Percentiles rank a stretch among this genome's conserved stretches.
phyloP scores from a whole-genome alignment of 2,329 filamentous ascomycete genomes.

The Daldinia sp. region DNA sequence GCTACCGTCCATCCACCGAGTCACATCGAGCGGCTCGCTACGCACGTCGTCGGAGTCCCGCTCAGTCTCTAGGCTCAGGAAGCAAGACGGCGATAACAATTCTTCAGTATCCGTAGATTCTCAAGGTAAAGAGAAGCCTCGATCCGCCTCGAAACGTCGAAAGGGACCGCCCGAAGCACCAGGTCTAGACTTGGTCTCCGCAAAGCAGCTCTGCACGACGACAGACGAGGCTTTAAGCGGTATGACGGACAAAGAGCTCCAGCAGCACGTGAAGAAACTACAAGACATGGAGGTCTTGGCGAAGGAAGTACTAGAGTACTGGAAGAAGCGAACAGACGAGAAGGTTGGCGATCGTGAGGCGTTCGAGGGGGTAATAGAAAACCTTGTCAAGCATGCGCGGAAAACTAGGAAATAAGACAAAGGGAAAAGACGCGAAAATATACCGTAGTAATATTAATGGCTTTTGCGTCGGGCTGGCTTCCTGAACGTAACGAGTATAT shows the following conservation, averaged over 20 bases:
- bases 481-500: neutral
- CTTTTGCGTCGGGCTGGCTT: neutral
- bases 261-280: slow-evolving; percentile 73
- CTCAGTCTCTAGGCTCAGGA: slow-evolving; percentile 56
- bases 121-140: slow-evolving; percentile 59
- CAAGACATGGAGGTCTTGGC: slow-evolving; percentile 75
- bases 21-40: slow-evolving; percentile 60
- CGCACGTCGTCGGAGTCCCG: slow-evolving; percentile 64
- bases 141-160: slow-evolving; percentile 52
- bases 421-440: no score
- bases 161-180: slow-evolving; percentile 73
- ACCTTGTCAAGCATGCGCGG: slow-evolving; percentile 88
- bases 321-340: slow-evolving; percentile 85
- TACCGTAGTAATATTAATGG: slow-evolving; percentile 20
- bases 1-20: slow-evolving; percentile 72
- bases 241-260: slow-evolving; percentile 80
- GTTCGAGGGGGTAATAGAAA: slow-evolving; percentile 96
- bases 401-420: slow-evolving; percentile 75
- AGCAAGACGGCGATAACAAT: slow-evolving; percentile 57
- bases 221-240: slow-evolving; percentile 84
- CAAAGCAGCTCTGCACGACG: slow-evolving; percentile 79
- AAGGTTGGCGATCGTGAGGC: slow-evolving; percentile 90
- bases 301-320: slow-evolving; percentile 83
- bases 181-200: slow-evolving; percentile 79
- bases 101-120: slow-evolving; percentile 68